Evolutionary conservation across 441 rosid species (phyloP).

Genomic region (Oxalis stricta): DNA sequence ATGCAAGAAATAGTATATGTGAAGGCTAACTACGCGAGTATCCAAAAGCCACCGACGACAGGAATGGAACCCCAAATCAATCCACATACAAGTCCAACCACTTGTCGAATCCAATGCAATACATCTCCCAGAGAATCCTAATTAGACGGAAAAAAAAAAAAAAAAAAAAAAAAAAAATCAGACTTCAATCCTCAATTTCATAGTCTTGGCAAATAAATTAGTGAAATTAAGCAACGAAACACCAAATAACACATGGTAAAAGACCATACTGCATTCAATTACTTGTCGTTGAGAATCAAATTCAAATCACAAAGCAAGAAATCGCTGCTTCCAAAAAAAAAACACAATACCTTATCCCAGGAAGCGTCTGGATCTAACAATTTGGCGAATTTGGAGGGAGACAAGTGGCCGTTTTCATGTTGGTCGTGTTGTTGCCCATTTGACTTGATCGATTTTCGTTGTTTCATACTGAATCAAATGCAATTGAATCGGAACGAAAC

Average conservation of each 20-base stretch:
- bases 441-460: constrained; percentile 47
- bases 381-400: constrained; percentile 55
- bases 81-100: constrained; percentile 66
- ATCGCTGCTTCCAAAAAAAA: neutral
- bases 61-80: constrained; percentile 88
- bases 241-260: too few species aligned
- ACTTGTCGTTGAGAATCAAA: neutral
- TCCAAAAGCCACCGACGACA: constrained; percentile 77
- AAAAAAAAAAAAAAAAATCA: neutral
- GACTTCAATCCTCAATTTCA: neutral
- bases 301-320: neutral
- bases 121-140: constrained; percentile 98
- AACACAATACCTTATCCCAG: constrained; percentile 58
- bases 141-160: neutral
- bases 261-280: too few species aligned
- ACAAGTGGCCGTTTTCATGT: constrained; percentile 45
- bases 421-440: constrained; percentile 30
- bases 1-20: too few species aligned
- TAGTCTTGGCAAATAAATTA: too few species aligned
- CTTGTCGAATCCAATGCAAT: constrained; percentile 91
- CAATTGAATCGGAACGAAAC: too few species aligned
- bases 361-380: constrained; percentile 80
- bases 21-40: constrained; percentile 58
- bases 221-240: too few species aligned
- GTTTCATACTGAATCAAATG: constrained; percentile 77